A percentile compares a stretch with the other conserved stretches of the same genome.
These are phyloP conservation scores for Penicillium pancosmium DNA, from an alignment of 495 filamentous ascomycete genomes.

Conservation along the genomic window DNA sequence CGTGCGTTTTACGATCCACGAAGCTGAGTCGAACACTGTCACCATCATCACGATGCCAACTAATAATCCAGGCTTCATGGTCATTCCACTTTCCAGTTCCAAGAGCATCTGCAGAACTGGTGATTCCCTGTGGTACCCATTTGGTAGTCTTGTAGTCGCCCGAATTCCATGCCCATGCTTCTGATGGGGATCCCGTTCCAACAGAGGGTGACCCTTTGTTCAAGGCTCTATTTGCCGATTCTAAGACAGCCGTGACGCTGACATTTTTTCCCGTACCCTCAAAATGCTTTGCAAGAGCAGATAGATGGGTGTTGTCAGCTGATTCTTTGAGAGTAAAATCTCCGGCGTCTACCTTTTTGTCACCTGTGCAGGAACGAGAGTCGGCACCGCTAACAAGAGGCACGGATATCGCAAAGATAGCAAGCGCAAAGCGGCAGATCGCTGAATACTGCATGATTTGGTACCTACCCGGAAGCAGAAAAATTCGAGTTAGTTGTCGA, in stretches of 20 bases:
- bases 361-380: slow-evolving; percentile 9
- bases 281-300: slow-evolving; percentile 23
- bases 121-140: slow-evolving; percentile 46
- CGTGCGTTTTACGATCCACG: slow-evolving; percentile 31
- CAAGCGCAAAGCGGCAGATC: not conserved
- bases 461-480: not conserved
- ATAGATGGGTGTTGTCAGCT: slow-evolving; percentile 16
- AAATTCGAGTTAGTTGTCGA: not conserved
- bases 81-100: slow-evolving; percentile 35
- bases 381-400: slow-evolving; percentile 1
- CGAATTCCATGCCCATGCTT: slow-evolving; percentile 29
- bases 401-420: slow-evolving; percentile 1
- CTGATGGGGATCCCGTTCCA: slow-evolving; percentile 29
- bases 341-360: slow-evolving; percentile 5
- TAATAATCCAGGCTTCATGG: slow-evolving; percentile 37
- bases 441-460: slow-evolving; percentile 6
- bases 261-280: slow-evolving; percentile 23
- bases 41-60: slow-evolving; percentile 39
- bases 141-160: slow-evolving; percentile 36
- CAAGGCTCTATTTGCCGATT: slow-evolving; percentile 39
- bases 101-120: slow-evolving; percentile 39
- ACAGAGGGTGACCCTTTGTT: slow-evolving; percentile 18
- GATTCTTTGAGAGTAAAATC: slow-evolving; percentile 22
- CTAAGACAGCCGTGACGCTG: slow-evolving; percentile 35
- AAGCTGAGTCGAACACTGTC: slow-evolving; percentile 39